Evolutionary conservation across 2,329 filamentous ascomycete genomes (phyloP), one percentile per base, ranked within the genome.

Genomic region (Xylaria sp.): DNA sequence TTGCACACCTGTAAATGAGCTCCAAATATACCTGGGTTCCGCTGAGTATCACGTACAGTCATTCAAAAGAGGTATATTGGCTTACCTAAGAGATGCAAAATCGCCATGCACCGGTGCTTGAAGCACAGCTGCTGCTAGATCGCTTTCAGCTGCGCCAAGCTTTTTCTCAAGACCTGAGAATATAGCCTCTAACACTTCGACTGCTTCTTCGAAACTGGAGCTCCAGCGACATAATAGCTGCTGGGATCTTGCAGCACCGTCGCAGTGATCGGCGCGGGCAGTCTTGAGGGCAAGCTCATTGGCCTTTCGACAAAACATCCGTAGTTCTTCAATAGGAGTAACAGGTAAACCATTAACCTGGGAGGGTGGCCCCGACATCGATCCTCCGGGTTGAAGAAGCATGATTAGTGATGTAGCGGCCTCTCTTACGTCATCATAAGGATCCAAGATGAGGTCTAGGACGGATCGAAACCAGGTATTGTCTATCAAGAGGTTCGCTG

Each of bases 351-450:
- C 56, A 36, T 17, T 60, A 23, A 57, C 72, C 23, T 38, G 48
- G 36, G 13, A 23, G 46, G 48, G 66, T 67, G 59, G 70, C 26
- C 31, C 71, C 54, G 59, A 72, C 44, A 71, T 67, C 23, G 77
- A 82, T 28, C 80, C 77, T 17, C 77, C 74, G 28, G 81, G 79
- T 2, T 83, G 80, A 48, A 87, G 82, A n/a, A 87, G 74, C 61
- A 82, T 83, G 33, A 92, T 74, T 2, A 89, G 81, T 1, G 79
- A 79, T 0, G 84, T 82, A 2, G 89, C 85, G 44, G 82, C 80
- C 51, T 87, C 88, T 72, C 95, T 87, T 4, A 98, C 92, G 79
- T 99, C 96, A 66, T 98, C 96, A 75, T 97, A 99, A 0, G 95
- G 93, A 74, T 99, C 93, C 76, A 97, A 84, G 7, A 97, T 81